Percentiles rank a stretch among this genome's conserved stretches.
Conservation (phyloP, 352 stramenopile genomes). For the Pseudoperonospora humuli region DNA sequence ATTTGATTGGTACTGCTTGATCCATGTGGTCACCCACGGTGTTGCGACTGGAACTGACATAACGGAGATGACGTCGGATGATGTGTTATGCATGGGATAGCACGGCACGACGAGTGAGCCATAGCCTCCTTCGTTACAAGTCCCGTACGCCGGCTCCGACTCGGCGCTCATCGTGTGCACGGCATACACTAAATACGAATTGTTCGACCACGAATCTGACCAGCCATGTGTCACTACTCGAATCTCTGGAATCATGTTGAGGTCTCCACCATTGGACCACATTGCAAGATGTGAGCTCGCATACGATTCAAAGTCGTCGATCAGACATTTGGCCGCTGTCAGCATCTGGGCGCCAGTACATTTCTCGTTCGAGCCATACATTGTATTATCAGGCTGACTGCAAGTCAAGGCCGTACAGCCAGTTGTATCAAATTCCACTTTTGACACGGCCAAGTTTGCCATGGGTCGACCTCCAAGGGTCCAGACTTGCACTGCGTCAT, state of each 20-base stretch:
- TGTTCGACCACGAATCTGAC: conserved; percentile 16
- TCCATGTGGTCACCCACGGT: conserved; percentile 23
- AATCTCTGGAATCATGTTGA: conserved; percentile 17
- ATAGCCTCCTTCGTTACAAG: conserved; percentile 23
- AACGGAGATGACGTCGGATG: conserved; percentile 15
- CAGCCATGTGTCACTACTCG: conserved; percentile 21
- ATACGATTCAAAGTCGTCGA: conserved; percentile 23
- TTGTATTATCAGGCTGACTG: conserved; percentile 15
- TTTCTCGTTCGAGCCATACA: conserved; percentile 11
- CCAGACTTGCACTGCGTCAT: conserved; percentile 25
- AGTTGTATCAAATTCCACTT: conserved; percentile 21
- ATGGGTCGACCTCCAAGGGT: conserved; percentile 23
- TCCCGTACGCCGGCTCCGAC: conserved; percentile 20
- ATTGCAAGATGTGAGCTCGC: conserved; percentile 19
- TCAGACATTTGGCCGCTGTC: conserved; percentile 21
- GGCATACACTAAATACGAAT: conserved; percentile 22
- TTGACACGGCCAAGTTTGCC: conserved; percentile 24
- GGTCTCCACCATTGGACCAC: conserved; percentile 28
- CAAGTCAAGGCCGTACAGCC: conserved; percentile 27
- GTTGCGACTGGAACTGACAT: conserved; percentile 15
- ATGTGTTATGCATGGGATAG: conserved; percentile 22
- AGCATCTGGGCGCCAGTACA: conserved; percentile 28
- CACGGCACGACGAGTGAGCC: conserved; percentile 36
- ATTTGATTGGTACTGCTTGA: conserved; percentile 20
- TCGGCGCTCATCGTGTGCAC: conserved; percentile 22